Evolutionary conservation across 176 grass and related monocot species (phyloP), one percentile per base, ranked within the genome.

Genomic region (Carex myosuroides): DNA sequence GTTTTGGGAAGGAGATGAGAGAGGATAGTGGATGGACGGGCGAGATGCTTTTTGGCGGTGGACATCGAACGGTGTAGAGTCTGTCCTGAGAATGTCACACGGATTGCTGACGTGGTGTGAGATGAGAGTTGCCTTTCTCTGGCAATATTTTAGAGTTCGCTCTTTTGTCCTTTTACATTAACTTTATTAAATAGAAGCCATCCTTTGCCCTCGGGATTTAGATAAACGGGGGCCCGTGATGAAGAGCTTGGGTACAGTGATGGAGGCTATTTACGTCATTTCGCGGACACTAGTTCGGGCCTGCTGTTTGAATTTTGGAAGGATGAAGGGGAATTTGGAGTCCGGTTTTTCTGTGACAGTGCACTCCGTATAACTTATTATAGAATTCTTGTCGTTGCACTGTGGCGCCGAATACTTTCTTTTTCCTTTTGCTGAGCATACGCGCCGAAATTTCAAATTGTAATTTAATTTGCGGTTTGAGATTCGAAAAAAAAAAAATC

Each of bases 61-160:
- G 1, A 42, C 22, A 93, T 97, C 86, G 81, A 71, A 91, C 2
- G 85, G 84, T 0, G 3, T 1, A 18, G 32, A 53, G 14, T 70
- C 6, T 0, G 0, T 13, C 5, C 24, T 33, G 35, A 6, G 78
- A 8, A 33, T 14, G 46, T 60, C 95, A 90, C 91, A 60, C 89
- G 89, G 92, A 94, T 98, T 79, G 89, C 8, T 98, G 92, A 91
- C 92, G 79, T 98, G 92, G 89, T 48, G 9, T 3, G 60, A 60
- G 33, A n/a, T 64, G 55, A n/a, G 77, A 55, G 59, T 69, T 52
- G 22, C 6, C 35, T 62, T 75, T 21, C 20, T 62, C 60, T 46
- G 68, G 68, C 68, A 71, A 46, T 71, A 44, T 71, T 71, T 66
- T 85, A 82, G 81, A 85, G 22, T 48, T 90, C 81, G 86, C 85